phyloP scores from a whole-genome alignment of 164 flowering plant genomes.

The Santalum album region DNA sequence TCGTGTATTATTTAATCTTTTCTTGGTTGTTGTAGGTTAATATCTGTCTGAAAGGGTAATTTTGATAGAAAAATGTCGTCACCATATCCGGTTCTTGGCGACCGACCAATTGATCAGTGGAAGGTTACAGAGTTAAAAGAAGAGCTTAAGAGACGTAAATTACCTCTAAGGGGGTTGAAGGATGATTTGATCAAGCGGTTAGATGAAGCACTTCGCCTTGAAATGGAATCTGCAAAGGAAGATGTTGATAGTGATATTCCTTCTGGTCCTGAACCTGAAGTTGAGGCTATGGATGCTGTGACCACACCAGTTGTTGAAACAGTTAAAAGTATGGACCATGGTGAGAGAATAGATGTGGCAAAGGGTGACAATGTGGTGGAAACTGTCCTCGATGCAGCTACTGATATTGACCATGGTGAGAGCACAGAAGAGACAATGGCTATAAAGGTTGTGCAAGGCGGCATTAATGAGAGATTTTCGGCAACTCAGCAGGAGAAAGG shows the following conservation, averaged over 20 bases:
- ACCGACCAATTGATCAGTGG: conserved; percentile 79
- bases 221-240: conserved; percentile 29
- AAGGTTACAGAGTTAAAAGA: conserved; percentile 85
- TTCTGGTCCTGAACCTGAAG: conserved; percentile 12
- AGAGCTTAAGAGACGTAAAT: conserved; percentile 72
- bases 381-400: conserved; percentile 16
- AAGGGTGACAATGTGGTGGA: conserved; percentile 17
- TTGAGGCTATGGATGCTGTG: conserved; percentile 11
- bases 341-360: conserved; percentile 9
- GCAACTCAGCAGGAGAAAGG: conserved; percentile 13
- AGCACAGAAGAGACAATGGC: conserved; percentile 20
- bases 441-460: conserved; percentile 16
- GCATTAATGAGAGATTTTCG: conserved; percentile 12
- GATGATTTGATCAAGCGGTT: conserved; percentile 70
- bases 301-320: conserved; percentile 11
- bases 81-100: conserved; percentile 53
- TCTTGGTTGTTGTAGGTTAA: conserved; percentile 18
- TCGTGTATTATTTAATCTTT: not conserved
- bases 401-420: not conserved
- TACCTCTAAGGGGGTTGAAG: conserved; percentile 67
- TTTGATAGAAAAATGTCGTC: conserved; percentile 37
- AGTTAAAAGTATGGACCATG: conserved; percentile 9
- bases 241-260: conserved; percentile 21
- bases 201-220: conserved; percentile 57
- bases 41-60: not conserved